Percentiles rank a stretch among this genome's conserved stretches.
phyloP scores from a whole-genome alignment of 2,329 filamentous ascomycete genomes.

The Diaporthe sp. region DNA sequence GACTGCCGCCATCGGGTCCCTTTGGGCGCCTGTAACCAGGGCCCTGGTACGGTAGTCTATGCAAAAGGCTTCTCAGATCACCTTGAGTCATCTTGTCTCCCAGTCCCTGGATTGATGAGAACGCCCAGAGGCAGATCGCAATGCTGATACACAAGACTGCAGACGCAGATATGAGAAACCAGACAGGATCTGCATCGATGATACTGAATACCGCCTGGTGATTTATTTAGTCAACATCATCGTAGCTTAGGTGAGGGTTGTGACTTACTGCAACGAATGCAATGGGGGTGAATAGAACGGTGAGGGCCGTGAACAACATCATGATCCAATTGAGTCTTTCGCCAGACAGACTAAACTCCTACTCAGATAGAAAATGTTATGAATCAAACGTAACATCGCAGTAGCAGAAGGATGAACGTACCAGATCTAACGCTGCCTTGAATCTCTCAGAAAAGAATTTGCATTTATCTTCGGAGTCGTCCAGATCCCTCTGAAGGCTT shows the following conservation, averaged over 20 bases:
- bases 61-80: background rate
- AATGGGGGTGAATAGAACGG: background rate
- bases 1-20: background rate
- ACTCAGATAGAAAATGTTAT: background rate
- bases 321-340: background rate
- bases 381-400: background rate
- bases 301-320: background rate
- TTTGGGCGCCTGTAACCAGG: background rate
- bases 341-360: slow-evolving; percentile 14
- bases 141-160: slow-evolving; percentile 17
- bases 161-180: slow-evolving; percentile 1
- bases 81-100: background rate
- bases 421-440: background rate
- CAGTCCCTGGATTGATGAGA: background rate
- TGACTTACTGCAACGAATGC: slow-evolving; percentile 6
- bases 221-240: background rate
- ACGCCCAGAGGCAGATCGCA: slow-evolving; percentile 1
- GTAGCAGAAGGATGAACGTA: background rate
- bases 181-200: background rate
- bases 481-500: background rate
- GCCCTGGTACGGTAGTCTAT: background rate
- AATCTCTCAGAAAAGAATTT: background rate
- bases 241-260: background rate
- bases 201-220: background rate
- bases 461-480: background rate